Evolutionary conservation across 768 basidiomycete species (phyloP).

Genomic region (Suillus sp.): DNA sequence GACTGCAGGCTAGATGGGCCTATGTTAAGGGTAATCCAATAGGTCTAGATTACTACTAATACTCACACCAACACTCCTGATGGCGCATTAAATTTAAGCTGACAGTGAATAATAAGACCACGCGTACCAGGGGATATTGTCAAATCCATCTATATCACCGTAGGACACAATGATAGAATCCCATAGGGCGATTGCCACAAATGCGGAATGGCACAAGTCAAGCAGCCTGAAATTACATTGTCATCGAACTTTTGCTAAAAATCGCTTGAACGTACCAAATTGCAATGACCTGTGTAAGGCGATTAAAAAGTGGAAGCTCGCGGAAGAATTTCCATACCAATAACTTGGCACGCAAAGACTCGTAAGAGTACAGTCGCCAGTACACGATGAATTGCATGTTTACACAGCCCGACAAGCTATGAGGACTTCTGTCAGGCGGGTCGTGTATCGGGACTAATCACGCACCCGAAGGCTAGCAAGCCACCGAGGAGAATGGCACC

Average conservation of each 20-base stretch:
- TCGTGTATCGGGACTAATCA: not conserved
- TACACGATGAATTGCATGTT: constrained; percentile 28
- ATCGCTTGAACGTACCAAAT: constrained; percentile 21
- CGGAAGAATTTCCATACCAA: constrained; percentile 19
- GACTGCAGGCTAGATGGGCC: constrained; percentile 20
- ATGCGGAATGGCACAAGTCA: constrained; percentile 26
- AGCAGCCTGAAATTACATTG: constrained; percentile 19
- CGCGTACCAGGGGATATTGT: constrained; percentile 28
- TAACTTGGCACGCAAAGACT: constrained; percentile 18
- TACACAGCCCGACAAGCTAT: constrained; percentile 30
- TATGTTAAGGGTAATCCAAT: constrained; percentile 2
- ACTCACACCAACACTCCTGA: constrained; percentile 30
- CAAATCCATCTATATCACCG: constrained; percentile 13
- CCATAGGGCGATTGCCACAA: constrained; percentile 26
- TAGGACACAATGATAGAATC: constrained; percentile 22
- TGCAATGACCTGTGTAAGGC: constrained; percentile 17
- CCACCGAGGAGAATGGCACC: constrained; percentile 26
- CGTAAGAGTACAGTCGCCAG: constrained; percentile 21
- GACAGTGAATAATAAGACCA: not conserved
- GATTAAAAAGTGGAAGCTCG: not conserved
- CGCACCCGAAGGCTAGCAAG: constrained; percentile 24
- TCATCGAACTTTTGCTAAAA: not conserved
- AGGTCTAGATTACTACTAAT: not conserved
- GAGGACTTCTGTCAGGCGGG: not conserved
- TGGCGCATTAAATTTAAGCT: not conserved